A percentile compares a stretch with the other conserved stretches of the same genome.
phyloP scores from a whole-genome alignment of 225 moss, liverwort and hornwort species.

The Bryum argenteum region DNA sequence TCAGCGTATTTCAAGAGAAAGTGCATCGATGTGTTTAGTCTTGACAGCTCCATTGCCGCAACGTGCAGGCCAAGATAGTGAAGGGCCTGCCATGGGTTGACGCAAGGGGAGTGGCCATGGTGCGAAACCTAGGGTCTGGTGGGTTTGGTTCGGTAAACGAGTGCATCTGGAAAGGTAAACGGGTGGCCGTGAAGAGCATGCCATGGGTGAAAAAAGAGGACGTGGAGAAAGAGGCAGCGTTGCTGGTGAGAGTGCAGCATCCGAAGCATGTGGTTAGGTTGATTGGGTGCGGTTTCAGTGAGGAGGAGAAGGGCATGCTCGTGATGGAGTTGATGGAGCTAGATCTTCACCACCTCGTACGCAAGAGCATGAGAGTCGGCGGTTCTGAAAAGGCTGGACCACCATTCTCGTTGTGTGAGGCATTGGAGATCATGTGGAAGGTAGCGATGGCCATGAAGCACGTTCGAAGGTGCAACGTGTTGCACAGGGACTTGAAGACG shows the following conservation, averaged over 20 bases:
- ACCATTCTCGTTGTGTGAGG: background rate
- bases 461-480: slow-evolving; percentile 16
- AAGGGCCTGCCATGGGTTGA: slow-evolving; percentile 14
- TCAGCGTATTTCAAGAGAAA: too few relatives aligned
- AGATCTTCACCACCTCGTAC: slow-evolving; percentile 7
- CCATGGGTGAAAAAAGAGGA: background rate
- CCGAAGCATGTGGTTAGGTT: slow-evolving; percentile 21
- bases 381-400: background rate
- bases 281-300: slow-evolving; percentile 12
- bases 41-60: background rate
- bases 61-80: slow-evolving; percentile 12
- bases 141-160: slow-evolving; percentile 11
- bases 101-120: background rate
- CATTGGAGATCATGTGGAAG: slow-evolving; percentile 20
- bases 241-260: slow-evolving; percentile 27
- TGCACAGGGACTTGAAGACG: slow-evolving; percentile 32
- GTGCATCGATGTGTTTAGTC: too few relatives aligned
- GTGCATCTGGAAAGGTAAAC: background rate
- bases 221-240: slow-evolving; percentile 18
- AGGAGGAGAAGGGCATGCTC: slow-evolving; percentile 12
- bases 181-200: slow-evolving; percentile 29
- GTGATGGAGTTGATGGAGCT: slow-evolving; percentile 30
- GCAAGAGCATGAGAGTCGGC: background rate
- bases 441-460: slow-evolving; percentile 31
- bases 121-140: background rate